A percentile compares a stretch with the other conserved stretches of the same genome.
Evolutionary conservation across 768 basidiomycete genomes (phyloP).

Genomic region (Tulasnella sp.): DNA sequence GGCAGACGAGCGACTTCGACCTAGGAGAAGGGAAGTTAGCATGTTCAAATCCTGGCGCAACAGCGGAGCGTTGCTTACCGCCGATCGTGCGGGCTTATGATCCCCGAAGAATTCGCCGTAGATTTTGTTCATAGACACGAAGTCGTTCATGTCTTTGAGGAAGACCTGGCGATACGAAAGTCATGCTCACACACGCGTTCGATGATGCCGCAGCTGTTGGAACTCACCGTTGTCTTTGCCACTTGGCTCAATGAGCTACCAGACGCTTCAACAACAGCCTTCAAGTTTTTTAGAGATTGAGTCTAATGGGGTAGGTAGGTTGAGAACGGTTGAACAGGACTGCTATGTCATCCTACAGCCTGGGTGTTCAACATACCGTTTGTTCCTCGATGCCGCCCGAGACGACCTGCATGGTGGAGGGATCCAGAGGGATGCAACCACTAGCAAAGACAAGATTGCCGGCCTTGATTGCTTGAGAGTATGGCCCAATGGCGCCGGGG

Average conservation of each 20-base stretch:
- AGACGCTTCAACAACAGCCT: conserved; percentile 78
- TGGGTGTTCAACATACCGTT: conserved; percentile 48
- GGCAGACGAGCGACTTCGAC: conserved; percentile 62
- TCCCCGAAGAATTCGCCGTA: conserved; percentile 85
- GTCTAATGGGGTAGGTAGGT: conserved; percentile 42
- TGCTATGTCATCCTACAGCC: background rate
- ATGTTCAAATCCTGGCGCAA: background rate
- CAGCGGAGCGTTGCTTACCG: conserved; percentile 50
- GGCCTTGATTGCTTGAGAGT: conserved; percentile 82
- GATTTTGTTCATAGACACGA: conserved; percentile 75
- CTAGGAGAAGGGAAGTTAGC: background rate
- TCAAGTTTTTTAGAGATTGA: conserved; percentile 86
- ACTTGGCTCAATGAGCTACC: conserved; percentile 79
- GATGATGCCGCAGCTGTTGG: background rate
- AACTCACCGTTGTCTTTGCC: conserved; percentile 85
- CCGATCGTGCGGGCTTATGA: conserved; percentile 91
- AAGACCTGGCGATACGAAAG: conserved; percentile 63
- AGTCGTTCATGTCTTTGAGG: conserved; percentile 91
- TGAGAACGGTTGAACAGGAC: background rate
- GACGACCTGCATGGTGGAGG: conserved; percentile 69
- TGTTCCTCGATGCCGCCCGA: conserved; percentile 77
- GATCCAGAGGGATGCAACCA: conserved; percentile 85
- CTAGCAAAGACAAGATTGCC: conserved; percentile 87
- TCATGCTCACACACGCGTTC: background rate
- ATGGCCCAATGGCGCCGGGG: conserved; percentile 81